Percentiles rank a stretch among this genome's conserved stretches.
Evolutionary conservation across 164 flowering plant genomes (phyloP).

Genomic region (Annona cherimola): DNA sequence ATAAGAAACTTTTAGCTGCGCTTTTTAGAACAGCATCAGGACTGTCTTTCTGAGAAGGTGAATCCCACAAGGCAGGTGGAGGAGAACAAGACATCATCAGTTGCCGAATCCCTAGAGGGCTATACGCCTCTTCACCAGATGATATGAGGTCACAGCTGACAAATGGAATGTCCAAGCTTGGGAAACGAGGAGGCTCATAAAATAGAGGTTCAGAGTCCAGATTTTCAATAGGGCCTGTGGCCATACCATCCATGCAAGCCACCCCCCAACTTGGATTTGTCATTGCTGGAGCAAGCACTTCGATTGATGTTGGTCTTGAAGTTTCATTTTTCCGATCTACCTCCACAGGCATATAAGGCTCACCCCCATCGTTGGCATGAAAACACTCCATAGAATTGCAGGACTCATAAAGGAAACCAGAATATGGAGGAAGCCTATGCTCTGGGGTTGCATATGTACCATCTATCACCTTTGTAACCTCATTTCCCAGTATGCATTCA

Average conservation of each 20-base stretch:
- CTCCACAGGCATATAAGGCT: conserved; percentile 25
- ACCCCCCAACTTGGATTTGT: conserved; percentile 18
- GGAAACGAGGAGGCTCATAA: conserved; percentile 96
- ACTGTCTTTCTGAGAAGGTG: conserved; percentile 65
- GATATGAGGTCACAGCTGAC: conserved; percentile 89
- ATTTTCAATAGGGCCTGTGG: conserved; percentile 18
- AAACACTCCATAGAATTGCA: conserved; percentile 25
- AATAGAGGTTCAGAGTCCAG: conserved; percentile 50
- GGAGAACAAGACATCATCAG: conserved; percentile 68
- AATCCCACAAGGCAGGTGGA: conserved; percentile 79
- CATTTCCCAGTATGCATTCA: conserved; percentile 16
- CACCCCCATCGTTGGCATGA: conserved; percentile 25
- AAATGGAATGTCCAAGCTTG: conserved; percentile 88
- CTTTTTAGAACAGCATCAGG: conserved; percentile 75
- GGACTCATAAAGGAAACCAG: conserved; percentile 32
- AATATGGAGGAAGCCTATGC: conserved; percentile 21
- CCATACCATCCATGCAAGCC: conserved; percentile 26
- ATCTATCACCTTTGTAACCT: conserved; percentile 22
- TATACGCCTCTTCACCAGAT: conserved; percentile 68
- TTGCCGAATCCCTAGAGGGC: conserved; percentile 98
- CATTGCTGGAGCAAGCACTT: conserved; percentile 30
- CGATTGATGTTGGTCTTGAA: conserved; percentile 36
- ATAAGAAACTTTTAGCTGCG: conserved; percentile 78
- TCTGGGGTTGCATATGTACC: conserved; percentile 25
- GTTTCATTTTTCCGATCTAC: conserved; percentile 26